Conservation (phyloP, 2,329 filamentous ascomycete genomes). For the Aspergillus eucalypticola region DNA sequence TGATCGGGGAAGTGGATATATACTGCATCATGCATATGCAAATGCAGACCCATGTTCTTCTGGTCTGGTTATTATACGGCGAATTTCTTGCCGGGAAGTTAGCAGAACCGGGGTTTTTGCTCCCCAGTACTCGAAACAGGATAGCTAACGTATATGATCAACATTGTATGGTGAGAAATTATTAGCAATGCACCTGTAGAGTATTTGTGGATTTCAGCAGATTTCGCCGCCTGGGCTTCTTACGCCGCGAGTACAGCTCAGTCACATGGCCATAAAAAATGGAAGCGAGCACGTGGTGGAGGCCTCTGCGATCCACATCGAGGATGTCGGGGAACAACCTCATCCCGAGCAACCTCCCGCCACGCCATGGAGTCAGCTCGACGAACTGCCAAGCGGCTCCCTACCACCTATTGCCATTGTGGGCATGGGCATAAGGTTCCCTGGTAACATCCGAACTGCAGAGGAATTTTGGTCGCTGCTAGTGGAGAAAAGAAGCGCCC, state of each 20-base stretch:
- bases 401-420: conserved; percentile 22
- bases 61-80: not conserved
- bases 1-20: not conserved
- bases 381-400: not conserved
- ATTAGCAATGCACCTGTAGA: not conserved
- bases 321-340: not conserved
- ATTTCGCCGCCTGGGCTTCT: not conserved
- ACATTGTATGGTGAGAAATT: not conserved
- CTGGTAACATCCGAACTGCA: conserved; percentile 18
- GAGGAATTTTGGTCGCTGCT: conserved; percentile 27
- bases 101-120: not conserved
- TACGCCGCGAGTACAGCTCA: not conserved
- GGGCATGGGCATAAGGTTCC: conserved; percentile 28
- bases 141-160: not conserved
- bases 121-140: not conserved
- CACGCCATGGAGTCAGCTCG: not conserved
- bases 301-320: not conserved
- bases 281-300: conserved; percentile 3
- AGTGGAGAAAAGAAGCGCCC: conserved; percentile 22
- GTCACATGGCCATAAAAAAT: conserved; percentile 2
- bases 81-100: not conserved
- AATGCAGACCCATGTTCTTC: not conserved
- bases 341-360: not conserved
- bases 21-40: not conserved
- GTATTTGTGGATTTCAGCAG: not conserved